Evolutionary conservation across 2,329 filamentous ascomycete genomes (phyloP), one percentile per base, ranked within the genome.

Genomic region (Gremmenia infestans): DNA sequence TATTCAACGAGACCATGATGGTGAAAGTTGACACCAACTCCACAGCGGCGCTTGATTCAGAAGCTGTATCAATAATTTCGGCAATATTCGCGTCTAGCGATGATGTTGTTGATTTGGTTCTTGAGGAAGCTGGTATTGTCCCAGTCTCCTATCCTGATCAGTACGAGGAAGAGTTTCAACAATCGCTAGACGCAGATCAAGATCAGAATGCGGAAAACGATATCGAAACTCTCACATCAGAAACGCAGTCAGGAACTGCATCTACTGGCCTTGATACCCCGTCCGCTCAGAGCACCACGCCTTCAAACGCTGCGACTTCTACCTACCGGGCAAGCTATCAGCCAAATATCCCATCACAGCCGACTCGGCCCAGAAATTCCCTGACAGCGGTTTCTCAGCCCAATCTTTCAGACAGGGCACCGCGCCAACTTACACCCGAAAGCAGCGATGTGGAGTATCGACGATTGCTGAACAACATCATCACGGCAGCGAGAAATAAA

Each of bases 1-100:
- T 57, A 48, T 54, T 57, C 48, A 54, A 54, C 48, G 52, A 54
- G 55, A 52, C 40, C 14, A 57, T 57, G 55, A 57, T 54, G 55
- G 55, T 19, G 48, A 48, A 54, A 52, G 15, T 43, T 19, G 52
- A 43, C 23, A 52, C 32, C 17, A 54, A 52, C 39, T 54, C 55
- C 7, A 57, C 52, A 51, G 35, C 45, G 51, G 51, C 48, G 48
- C 17, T 53, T 50, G 52, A 57, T 52, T 45, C 55, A 37, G 43
- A 22, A 43, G 52, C 51, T 47, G 55, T 54, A 47, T 48, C 47
- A 12, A 54, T 54, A 23, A 54, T 54, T 48, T 15, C 52, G n/a
- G 55, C 42, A 42, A 51, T 57, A 7, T 52, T 57, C 22, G 42
- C 48, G 22, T 57, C 48, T 43, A 54, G 55, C 42, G 51, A 57